Base-by-base conservation (phyloP, 331 rosid genomes). In the Pyracantha coccinea region DNA sequence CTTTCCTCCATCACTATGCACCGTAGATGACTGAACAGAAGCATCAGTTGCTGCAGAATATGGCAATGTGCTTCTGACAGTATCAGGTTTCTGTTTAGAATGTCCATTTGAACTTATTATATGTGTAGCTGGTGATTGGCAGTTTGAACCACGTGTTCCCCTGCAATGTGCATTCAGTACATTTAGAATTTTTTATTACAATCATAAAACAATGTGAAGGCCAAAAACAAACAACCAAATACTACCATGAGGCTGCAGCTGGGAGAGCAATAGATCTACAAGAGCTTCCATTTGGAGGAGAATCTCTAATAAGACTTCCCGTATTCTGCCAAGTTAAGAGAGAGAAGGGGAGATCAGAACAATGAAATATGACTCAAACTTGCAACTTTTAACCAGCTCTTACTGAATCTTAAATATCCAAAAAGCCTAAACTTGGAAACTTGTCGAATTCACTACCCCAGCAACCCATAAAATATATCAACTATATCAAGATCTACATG, bases 211-310 rank as follows among this genome's bases (percentile, higher is more conserved):
- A 68, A 79, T 35, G 47, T 27, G 7, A 70, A 77, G 7, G 25
- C 59, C 64, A 80, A 32, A 76, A 54, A 73, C 21, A 44, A 58
- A 71, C 23, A 71, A 66, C 59, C 19, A 73, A 77, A 66, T 86
- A 93, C 97, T 86, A 93, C 97, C 98, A 88, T 59, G 97, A 88
- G 70, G 99, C 83, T 44, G 92, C 88, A 31, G 93, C 85, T 41
- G 97, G 88, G 38, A 95, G 96, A 54, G 81, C 79, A 14, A 86
- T 20, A 72, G 88, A 82, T 70, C 83, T 88, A 67, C 81, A 88
- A 70, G 88, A 72, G 75, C 78, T 83, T 78, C 87, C 96, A 81
- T 86, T 84, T 61, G 98, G 89, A 81, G 96, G 92, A 77, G 93
- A 89, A 77, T 81, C 89, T 84, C 83, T 84, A 74, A 69, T 55